Conservation (phyloP, 495 filamentous ascomycete genomes). For the Penicillium paradoxum region DNA sequence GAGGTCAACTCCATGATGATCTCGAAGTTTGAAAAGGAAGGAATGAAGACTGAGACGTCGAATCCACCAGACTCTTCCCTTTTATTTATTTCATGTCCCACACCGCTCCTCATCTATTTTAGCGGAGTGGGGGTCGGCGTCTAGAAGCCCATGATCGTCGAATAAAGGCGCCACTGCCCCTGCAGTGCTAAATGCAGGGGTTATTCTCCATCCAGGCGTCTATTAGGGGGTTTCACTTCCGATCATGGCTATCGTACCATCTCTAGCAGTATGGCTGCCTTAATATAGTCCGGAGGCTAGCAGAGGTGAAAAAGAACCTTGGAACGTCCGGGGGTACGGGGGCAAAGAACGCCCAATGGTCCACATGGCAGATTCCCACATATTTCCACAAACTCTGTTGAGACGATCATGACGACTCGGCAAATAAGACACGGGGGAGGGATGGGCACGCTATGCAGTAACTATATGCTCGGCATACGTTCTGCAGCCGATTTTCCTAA, state of each 20-base stretch:
- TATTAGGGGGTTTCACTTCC: too few relatives aligned
- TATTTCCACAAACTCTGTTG: neutral
- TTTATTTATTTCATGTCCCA: conserved; percentile 2
- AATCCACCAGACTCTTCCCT: neutral
- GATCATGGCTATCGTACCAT: too few relatives aligned
- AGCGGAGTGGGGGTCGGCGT: conserved; percentile 9
- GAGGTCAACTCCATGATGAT: conserved; percentile 4
- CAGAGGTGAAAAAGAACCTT: too few relatives aligned
- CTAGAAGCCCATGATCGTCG: conserved; percentile 9
- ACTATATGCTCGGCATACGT: neutral
- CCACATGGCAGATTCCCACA: neutral
- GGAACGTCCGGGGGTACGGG: too few relatives aligned
- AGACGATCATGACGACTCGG: neutral
- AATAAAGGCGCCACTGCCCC: neutral
- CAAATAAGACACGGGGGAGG: neutral
- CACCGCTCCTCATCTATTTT: conserved; percentile 12
- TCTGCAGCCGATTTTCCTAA: neutral
- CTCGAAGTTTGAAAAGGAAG: neutral
- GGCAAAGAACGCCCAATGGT: too few relatives aligned
- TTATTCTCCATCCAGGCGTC: too few relatives aligned
- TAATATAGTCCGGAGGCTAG: neutral
- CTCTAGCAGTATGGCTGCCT: neutral
- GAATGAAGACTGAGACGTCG: neutral
- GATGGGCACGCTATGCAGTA: too few relatives aligned
- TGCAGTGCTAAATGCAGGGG: conserved; percentile 15